These are phyloP conservation scores for Chionographis japonica DNA, from an alignment of 106 monocot species.

Conservation along the genomic window DNA sequence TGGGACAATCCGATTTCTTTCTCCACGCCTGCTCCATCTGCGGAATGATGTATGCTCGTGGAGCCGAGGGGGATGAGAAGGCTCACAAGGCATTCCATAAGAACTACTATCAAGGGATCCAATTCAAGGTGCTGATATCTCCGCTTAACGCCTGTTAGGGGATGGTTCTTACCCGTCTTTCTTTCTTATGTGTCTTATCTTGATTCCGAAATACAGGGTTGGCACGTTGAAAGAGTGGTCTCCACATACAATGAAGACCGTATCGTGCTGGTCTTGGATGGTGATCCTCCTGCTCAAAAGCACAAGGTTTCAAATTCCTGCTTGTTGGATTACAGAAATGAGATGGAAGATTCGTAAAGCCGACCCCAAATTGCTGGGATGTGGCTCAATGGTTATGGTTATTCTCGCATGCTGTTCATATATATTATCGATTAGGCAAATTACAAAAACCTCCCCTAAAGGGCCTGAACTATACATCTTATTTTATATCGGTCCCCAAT, in stretches of 20 bases:
- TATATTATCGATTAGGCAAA: background rate
- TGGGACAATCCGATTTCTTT: slow-evolving; percentile 67
- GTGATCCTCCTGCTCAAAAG: slow-evolving; percentile 41
- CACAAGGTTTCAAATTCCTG: slow-evolving; percentile 44
- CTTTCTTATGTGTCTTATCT: background rate
- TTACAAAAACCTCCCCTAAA: background rate
- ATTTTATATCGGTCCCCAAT: too few relatives aligned
- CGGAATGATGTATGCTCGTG: slow-evolving; percentile 65
- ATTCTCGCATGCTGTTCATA: too few relatives aligned
- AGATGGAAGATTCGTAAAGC: too few relatives aligned
- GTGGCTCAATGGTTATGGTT: too few relatives aligned
- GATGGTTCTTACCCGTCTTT: background rate
- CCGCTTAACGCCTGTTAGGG: background rate
- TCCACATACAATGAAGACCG: slow-evolving; percentile 33
- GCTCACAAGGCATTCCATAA: slow-evolving; percentile 65
- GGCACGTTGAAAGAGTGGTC: slow-evolving; percentile 68
- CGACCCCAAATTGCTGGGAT: too few relatives aligned
- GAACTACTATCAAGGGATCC: slow-evolving; percentile 59
- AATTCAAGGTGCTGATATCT: slow-evolving; percentile 46
- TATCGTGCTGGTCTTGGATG: slow-evolving; percentile 45
- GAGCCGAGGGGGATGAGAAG: slow-evolving; percentile 78
- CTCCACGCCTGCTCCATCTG: slow-evolving; percentile 51
- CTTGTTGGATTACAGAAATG: too few relatives aligned
- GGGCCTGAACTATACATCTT: too few relatives aligned
- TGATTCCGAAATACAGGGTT: slow-evolving; percentile 41